Percentiles rank a stretch among this genome's conserved stretches.
These are phyloP conservation scores for Colletotrichum eremochloae DNA, from an alignment of 2,329 filamentous ascomycete genomes.

Conservation along the genomic window DNA sequence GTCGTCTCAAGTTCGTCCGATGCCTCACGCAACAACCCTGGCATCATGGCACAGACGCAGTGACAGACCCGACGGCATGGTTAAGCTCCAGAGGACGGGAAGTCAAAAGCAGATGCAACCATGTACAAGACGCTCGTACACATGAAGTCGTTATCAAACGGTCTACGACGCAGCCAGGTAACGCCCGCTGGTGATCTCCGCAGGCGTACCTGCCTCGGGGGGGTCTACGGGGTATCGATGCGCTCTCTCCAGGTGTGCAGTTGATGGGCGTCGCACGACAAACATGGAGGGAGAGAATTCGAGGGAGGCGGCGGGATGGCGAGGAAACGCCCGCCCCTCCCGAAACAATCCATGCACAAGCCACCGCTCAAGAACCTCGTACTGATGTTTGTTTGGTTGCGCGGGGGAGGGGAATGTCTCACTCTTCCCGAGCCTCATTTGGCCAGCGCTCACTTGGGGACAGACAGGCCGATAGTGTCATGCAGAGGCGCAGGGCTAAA, in stretches of 20 bases:
- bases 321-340: neutral
- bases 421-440: neutral
- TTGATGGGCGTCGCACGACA: neutral
- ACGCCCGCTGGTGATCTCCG: slow-evolving; percentile 5
- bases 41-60: neutral
- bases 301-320: too few relatives aligned
- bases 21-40: too few relatives aligned
- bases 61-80: neutral
- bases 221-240: neutral
- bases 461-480: slow-evolving; percentile 10
- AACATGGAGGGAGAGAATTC: neutral
- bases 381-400: too few relatives aligned
- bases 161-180: neutral
- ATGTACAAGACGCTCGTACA: neutral
- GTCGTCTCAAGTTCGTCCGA: slow-evolving; percentile 7
- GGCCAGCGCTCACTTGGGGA: neutral
- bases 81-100: slow-evolving; percentile 6
- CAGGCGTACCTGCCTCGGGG: neutral
- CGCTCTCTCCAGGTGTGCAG: neutral
- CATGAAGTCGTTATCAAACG: neutral
- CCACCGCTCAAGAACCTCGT: neutral
- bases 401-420: neutral
- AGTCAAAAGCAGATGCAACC: slow-evolving; percentile 8
- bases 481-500: neutral
- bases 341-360: neutral